Evolutionary conservation across 805 yeast genomes (phyloP), one percentile per base, ranked within the genome.

Genomic region (Cyberlindnera suaveolens): DNA sequence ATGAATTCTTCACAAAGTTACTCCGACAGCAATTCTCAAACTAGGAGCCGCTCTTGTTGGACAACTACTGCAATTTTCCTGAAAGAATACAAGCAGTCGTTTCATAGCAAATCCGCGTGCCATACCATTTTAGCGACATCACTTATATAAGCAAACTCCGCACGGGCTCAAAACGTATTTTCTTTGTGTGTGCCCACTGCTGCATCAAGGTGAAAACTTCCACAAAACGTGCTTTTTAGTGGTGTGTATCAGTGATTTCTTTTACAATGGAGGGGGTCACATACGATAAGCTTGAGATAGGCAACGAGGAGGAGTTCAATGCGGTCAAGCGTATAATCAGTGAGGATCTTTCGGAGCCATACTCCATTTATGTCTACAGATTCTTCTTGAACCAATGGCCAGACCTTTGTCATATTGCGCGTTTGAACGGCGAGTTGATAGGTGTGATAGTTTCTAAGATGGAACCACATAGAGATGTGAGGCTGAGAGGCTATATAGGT

Each of bases 321-420:
- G 71, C 69, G 26, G 67, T 84, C 13, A 73, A 77, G 53, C 56
- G 58, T 10, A 69, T 91, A 38, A 81, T 91, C 10, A 77, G 82
- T 34, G 70, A 68, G 10, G 93, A 90, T 61, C 68, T 93, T 33
- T 82, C 93, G 26, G 99, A 93, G 62, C 98, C 99, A 0, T 93
- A 93, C 60, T 90, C 97, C 4, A 75, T 87, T 16, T 93, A 87
- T 56, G 97, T 93, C 3, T 93, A 90, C 63, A 75, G 96, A 58
- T 93, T 83, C 65, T 93, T 93, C 59, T 67, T 93, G 35, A 83
- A 84, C 54, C 82, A 81, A 53, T 90, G 97, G 96, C 96, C 98
- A 1, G 81, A 84, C 38, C 72, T 89, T 45, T 84, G 96, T 47
- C 74, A 75, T 41, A 57, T 85, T 32, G 91, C 84, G 9, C 73